Base-by-base conservation (phyloP, 352 stramenopile species). In the Pythium diclinum region DNA sequence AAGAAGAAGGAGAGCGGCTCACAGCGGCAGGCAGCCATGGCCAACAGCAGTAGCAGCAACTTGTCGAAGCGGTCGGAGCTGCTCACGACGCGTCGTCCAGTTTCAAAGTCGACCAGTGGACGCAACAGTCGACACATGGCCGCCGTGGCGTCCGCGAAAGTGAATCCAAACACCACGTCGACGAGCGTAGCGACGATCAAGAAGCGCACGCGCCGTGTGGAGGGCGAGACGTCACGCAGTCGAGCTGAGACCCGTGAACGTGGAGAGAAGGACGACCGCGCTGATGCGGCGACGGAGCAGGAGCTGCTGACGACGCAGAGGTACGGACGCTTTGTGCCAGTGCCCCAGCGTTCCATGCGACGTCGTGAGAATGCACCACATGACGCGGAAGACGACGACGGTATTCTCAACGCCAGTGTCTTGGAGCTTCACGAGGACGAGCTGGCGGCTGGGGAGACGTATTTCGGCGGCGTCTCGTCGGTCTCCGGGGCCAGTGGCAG, bases 401-500 rank as follows among this genome's bases (percentile, higher is more conserved):
- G 28, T n/a, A 34, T 30, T 0, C 8, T 28, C 28, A 55, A 11
- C 30, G 44, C 44, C 16, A 51, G 34, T 33, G 34, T 30, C 2
- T 3, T 59, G 16, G 46, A 62, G 17, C 36, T 67, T 3, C 44
- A 53, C 23, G 14, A 25, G 4, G 4, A 70, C 68, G 38, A 63
- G 46, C 17, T 67, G 76, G 14, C 52, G 1, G 44, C 81, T 17
- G 56, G 82, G 17, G 52, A 73, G 51, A 86, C 78, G 4, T 87
- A 81, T 59, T 91, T 91, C 65, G 83, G 82, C 34, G 77, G 78
- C n/a, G 72, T 91, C 11, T 91, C 83, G 16, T 91, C 83, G 0
- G 83, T 91, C 17, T 85, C 84, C 4, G 73, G 78, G n/a, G 72
- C 75, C 8, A 87, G 73, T 47, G 72, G 81, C 28, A 75, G 73